A percentile compares a stretch with the other conserved stretches of the same genome.
Evolutionary conservation across 2,329 filamentous ascomycete species (phyloP).

Genomic region (Exophiala phaeomuriformis): DNA sequence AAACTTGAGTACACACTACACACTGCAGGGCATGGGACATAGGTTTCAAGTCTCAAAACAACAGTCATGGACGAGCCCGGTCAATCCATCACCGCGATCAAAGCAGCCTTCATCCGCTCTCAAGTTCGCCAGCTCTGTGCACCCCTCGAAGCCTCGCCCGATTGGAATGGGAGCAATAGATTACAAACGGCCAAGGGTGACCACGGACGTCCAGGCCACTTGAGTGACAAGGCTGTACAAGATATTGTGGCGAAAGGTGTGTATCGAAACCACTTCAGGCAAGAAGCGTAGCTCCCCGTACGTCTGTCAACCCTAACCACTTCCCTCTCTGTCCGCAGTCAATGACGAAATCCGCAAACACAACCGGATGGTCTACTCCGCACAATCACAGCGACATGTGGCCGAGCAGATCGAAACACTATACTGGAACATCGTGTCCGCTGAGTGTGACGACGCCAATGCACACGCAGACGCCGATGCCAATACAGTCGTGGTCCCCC

Average conservation of each 20-base stretch:
- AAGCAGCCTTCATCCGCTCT: conserved; percentile 45
- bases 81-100: conserved; percentile 42
- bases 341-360: conserved; percentile 48
- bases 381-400: conserved; percentile 49
- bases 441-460: conserved; percentile 24
- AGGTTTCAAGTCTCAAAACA: neutral
- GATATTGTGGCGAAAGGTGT: conserved; percentile 47
- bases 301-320: neutral
- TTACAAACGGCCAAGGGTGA: conserved; percentile 35
- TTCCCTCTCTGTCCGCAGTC: conserved; percentile 32
- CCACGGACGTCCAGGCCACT: conserved; percentile 29
- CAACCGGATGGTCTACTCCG: conserved; percentile 47
- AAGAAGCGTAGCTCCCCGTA: neutral
- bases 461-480: conserved; percentile 6
- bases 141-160: conserved; percentile 40
- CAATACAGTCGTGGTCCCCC: conserved; percentile 7
- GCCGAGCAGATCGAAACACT: conserved; percentile 50
- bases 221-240: conserved; percentile 44
- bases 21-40: neutral
- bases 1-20: neutral
- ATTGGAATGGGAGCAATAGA: conserved; percentile 38
- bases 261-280: neutral
- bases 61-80: conserved; percentile 28
- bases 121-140: conserved; percentile 48
- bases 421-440: conserved; percentile 47